A percentile compares a stretch with the other conserved stretches of the same genome.
Conservation (phyloP, 2,329 filamentous ascomycete species). For the Fusarium bulbicola region DNA sequence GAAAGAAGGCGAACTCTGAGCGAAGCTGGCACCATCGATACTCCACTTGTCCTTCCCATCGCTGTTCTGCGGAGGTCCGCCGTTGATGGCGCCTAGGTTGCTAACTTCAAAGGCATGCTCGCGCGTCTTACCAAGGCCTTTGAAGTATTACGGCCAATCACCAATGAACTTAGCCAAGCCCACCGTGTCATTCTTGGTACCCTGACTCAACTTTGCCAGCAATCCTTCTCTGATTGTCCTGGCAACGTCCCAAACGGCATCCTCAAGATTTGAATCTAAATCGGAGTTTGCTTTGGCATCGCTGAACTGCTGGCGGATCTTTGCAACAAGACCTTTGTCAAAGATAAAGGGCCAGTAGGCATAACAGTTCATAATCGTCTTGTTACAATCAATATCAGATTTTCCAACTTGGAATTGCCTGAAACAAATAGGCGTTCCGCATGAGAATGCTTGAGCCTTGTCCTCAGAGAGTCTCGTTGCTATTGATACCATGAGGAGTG, state of each 20-base stretch:
- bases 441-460: not conserved
- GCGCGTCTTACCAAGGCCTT: not conserved
- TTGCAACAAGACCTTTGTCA: not conserved
- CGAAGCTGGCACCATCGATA: not conserved
- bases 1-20: not conserved
- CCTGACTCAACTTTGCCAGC: not conserved
- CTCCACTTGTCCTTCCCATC: not conserved
- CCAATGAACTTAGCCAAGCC: not conserved
- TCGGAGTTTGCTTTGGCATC: not conserved
- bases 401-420: not conserved
- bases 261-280: not conserved
- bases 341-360: not conserved
- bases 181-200: not conserved
- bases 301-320: not conserved
- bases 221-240: not conserved
- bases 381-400: not conserved
- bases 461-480: not conserved
- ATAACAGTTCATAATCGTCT: not conserved
- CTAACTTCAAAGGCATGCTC: not conserved
- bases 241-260: not conserved
- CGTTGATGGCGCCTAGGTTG: not conserved
- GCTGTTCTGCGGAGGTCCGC: fast-evolving
- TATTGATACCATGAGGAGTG: not conserved
- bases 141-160: not conserved
- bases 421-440: not conserved